phyloP scores from a whole-genome alignment of 495 filamentous ascomycete species.

The Niebla homalea region DNA sequence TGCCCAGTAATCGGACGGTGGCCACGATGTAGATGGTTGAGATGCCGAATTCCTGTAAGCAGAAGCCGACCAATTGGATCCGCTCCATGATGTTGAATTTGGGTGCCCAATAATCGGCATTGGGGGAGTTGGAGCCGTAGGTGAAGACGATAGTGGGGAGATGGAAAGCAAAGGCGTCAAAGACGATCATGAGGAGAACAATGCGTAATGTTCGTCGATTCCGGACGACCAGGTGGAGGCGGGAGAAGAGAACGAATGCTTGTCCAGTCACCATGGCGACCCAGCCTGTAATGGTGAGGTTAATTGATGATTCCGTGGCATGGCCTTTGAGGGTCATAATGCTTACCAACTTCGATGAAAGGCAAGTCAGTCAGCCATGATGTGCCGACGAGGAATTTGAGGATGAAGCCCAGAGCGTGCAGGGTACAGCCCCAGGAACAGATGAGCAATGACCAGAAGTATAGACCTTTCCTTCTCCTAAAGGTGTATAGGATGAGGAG shows the following conservation, averaged over 20 bases:
- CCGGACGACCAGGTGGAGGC: slow-evolving; percentile 11
- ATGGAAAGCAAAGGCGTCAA: slow-evolving; percentile 10
- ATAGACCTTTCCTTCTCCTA: slow-evolving; percentile 24
- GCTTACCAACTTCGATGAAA: slow-evolving; percentile 6
- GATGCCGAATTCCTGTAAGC: slow-evolving; percentile 32
- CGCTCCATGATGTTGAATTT: slow-evolving; percentile 16
- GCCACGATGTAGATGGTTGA: slow-evolving; percentile 31
- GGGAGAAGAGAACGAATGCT: slow-evolving; percentile 12
- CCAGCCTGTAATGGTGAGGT: slow-evolving; percentile 9
- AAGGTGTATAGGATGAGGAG: slow-evolving; percentile 28
- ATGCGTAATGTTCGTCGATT: slow-evolving; percentile 2
- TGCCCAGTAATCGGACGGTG: slow-evolving; percentile 21
- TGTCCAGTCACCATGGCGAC: slow-evolving; percentile 14
- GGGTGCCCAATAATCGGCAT: slow-evolving; percentile 1
- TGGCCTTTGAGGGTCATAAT: slow-evolving; percentile 17
- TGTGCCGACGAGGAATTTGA: slow-evolving; percentile 38
- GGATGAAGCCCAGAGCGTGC: slow-evolving; percentile 25
- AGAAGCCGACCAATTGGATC: slow-evolving; percentile 29
- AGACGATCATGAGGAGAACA: slow-evolving; percentile 11
- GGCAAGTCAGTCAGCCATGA: not conserved
- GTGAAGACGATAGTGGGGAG: slow-evolving; percentile 10
- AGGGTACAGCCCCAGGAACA: slow-evolving; percentile 23
- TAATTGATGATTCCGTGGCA: not conserved
- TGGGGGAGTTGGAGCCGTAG: slow-evolving; percentile 10
- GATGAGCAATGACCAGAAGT: slow-evolving; percentile 27